phyloP scores from a whole-genome alignment of 805 yeast species.

The Starmerella roubikii region DNA sequence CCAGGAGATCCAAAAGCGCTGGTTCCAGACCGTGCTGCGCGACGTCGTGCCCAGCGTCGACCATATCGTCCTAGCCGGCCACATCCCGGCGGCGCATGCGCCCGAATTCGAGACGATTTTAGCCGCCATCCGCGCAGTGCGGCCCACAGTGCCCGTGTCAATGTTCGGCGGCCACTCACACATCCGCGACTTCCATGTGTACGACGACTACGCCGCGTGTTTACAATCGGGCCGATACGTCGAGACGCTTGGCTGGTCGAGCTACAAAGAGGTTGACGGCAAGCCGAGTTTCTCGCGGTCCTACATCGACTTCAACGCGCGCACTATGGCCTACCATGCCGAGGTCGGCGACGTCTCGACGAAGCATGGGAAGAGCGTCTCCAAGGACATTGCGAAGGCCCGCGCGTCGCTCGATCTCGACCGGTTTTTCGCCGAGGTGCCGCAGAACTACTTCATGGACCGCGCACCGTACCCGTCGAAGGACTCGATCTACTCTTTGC shows the following conservation, averaged over 20 bases:
- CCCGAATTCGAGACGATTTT: conserved; percentile 39
- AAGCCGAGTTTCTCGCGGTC: conserved; percentile 36
- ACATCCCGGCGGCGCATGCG: conserved; percentile 56
- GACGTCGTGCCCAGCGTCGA: conserved; percentile 36
- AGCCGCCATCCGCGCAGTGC: conserved; percentile 37
- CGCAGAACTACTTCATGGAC: conserved; percentile 48
- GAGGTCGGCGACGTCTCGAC: conserved; percentile 35
- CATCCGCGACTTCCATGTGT: conserved; percentile 60
- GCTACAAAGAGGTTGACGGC: conserved; percentile 31
- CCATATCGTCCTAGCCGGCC: conserved; percentile 57
- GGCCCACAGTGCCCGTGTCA: conserved; percentile 53
- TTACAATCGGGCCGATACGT: conserved; percentile 82
- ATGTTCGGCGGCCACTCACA: conserved; percentile 93
- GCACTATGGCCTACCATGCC: conserved; percentile 52
- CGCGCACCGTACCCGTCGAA: conserved; percentile 50
- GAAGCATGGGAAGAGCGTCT: conserved; percentile 22
- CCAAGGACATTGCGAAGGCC: conserved; percentile 32
- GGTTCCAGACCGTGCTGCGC: conserved; percentile 42
- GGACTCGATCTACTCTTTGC: conserved; percentile 43
- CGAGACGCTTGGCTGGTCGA: conserved; percentile 77
- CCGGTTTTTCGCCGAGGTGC: conserved; percentile 48
- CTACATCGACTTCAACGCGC: conserved; percentile 68
- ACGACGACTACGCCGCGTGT: conserved; percentile 55
- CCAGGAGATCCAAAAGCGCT: conserved; percentile 38
- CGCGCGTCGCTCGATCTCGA: conserved; percentile 42